A percentile compares a stretch with the other conserved stretches of the same genome.
phyloP scores from a whole-genome alignment of 306 rosid genomes.

The Betula pendula region DNA sequence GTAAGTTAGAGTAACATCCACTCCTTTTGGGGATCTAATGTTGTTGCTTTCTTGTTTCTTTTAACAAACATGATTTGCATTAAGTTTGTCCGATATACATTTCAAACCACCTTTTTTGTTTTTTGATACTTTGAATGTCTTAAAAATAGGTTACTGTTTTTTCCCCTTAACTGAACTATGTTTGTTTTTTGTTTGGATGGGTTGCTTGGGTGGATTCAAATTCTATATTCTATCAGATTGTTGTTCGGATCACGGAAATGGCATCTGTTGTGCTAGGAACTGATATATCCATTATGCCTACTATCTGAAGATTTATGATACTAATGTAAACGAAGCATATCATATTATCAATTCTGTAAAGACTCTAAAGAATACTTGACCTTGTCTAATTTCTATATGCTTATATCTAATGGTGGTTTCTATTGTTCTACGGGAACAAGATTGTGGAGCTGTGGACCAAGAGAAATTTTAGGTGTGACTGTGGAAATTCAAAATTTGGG shows the following conservation, averaged over 20 bases:
- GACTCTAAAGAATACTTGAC: conserved; percentile 12
- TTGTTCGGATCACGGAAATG: conserved; percentile 4
- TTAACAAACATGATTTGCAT: neutral
- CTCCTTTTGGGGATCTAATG: neutral
- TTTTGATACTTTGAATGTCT: neutral
- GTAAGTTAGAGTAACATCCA: neutral
- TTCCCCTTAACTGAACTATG: neutral
- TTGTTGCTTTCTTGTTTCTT: neutral
- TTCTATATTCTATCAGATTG: neutral
- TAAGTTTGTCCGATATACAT: neutral
- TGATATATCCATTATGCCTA: conserved; percentile 4
- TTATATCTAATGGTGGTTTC: conserved; percentile 16
- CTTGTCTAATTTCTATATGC: neutral
- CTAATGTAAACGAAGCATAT: neutral
- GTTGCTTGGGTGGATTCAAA: conserved; percentile 1
- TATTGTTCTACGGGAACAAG: conserved; percentile 43
- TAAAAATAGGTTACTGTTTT: neutral
- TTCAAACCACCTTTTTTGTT: neutral
- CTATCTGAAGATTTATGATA: neutral
- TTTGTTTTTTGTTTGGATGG: neutral
- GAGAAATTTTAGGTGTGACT: conserved; percentile 91
- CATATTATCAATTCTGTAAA: neutral
- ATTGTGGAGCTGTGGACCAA: conserved; percentile 98
- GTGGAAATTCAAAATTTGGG: conserved; percentile 98
- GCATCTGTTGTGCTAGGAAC: conserved; percentile 12